Evolutionary conservation across 73 alveolate species (phyloP), one percentile per base, ranked within the genome.

Genomic region (Paraurostyla sp.): DNA sequence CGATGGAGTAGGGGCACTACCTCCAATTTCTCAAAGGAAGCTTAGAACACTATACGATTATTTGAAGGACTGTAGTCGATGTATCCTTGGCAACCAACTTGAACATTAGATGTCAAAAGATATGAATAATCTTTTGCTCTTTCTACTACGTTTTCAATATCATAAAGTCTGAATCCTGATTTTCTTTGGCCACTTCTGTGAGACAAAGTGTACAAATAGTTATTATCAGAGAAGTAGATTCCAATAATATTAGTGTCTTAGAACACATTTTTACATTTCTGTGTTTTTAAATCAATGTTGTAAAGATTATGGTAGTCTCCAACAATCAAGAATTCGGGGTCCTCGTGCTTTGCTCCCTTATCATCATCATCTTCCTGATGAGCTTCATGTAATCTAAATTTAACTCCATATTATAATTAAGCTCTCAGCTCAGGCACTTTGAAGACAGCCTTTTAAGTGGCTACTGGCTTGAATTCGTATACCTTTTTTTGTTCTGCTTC

Each of bases 1-100:
- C 78, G 49, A 43, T 78, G 89, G 25, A 78, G 69, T 27, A 78
- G 54, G 22, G 89, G 89, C 22, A 78, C 60, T 1, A 78, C 78
- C 32, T 78, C 76, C 7, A 78, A 29, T 32, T 78, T 40, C 63
- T 51, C 80, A 27, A 23, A 78, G 6, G 54, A 29, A 36, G 80
- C 40, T 36, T 78, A 54, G 50, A 78, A 51, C 27, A 54, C 69
- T 7, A 78, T 50, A 32, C 89, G 78, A 35, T 78, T 46, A 41
- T n/a, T 51, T 32, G 63, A 58, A 9, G 63, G 80, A 78, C 78
- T 78, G 36, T 51, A 49, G 25, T 49, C 89, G 52, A 78, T 78
- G 50, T 43, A 78, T 0, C 78, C 78, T 33, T 78, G 60, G 48
- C 76, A 51, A 32, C 78, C 78, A 22, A 78, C 76, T 40, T 78